phyloP scores from a whole-genome alignment of 202 grass and related monocot species.

The Tripidium arundinaceum region DNA sequence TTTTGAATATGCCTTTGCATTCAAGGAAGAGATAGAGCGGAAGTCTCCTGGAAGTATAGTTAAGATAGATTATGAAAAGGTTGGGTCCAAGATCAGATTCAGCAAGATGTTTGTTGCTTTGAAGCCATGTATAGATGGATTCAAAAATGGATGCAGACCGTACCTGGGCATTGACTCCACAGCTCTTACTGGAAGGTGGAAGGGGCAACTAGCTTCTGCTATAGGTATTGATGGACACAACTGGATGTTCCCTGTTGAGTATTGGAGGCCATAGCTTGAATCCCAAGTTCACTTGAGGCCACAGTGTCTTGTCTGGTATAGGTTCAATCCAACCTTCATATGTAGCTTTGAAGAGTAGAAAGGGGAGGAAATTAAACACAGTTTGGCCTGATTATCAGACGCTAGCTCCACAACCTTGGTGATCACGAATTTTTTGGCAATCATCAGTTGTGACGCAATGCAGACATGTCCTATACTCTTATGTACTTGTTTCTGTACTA shows the following conservation, averaged over 20 bases:
- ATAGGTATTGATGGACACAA: conserved; percentile 6
- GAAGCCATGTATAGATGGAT: background rate
- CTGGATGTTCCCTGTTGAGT: too few species aligned
- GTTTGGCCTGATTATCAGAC: too few species aligned
- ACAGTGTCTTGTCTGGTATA: background rate
- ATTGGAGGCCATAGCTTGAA: background rate
- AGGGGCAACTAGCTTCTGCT: background rate
- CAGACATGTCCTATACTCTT: too few species aligned
- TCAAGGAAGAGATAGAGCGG: background rate
- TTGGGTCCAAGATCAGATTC: background rate
- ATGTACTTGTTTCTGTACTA: too few species aligned
- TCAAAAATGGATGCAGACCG: conserved; percentile 11
- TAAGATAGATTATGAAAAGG: background rate
- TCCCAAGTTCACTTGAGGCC: background rate
- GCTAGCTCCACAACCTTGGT: too few species aligned
- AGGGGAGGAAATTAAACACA: too few species aligned
- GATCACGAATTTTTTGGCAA: too few species aligned
- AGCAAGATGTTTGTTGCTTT: background rate
- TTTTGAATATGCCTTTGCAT: background rate
- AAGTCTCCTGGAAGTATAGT: background rate
- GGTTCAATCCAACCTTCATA: background rate
- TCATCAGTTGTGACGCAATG: too few species aligned
- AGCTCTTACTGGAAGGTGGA: conserved; percentile 12
- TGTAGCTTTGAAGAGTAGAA: background rate
- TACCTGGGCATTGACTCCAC: conserved; percentile 21